phyloP scores from a whole-genome alignment of 73 alveolate genomes.

The Tetrahymena borealis region DNA sequence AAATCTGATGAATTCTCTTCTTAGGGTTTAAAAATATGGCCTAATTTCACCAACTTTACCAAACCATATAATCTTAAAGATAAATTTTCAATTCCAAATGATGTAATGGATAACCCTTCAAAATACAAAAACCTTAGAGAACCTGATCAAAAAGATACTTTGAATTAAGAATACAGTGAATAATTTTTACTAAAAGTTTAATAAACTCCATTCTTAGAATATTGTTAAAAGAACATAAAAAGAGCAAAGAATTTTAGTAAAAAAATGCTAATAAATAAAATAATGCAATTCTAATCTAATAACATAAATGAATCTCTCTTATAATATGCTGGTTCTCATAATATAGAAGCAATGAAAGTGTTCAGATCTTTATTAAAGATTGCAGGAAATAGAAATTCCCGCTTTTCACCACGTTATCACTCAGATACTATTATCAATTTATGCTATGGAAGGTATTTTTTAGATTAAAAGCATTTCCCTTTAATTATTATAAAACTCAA shows the following conservation, averaged over 20 bases:
- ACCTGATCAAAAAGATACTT: not conserved
- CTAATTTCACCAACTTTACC: not conserved
- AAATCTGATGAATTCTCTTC: not conserved
- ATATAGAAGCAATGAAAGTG: not conserved
- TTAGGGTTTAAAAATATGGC: not conserved
- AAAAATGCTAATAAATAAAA: not conserved
- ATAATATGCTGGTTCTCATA: not conserved
- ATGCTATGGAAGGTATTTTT: not conserved
- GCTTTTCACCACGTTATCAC: not conserved
- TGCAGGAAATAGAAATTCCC: not conserved
- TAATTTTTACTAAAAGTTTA: not conserved
- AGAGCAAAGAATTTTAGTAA: not conserved
- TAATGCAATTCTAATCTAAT: not conserved
- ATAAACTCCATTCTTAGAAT: not conserved
- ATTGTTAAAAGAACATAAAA: not conserved
- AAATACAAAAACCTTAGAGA: not conserved
- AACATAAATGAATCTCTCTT: not conserved
- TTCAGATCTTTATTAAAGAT: not conserved
- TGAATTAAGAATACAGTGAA: not conserved
- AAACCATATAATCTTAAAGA: not conserved
- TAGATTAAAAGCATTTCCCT: too few relatives aligned
- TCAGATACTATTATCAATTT: not conserved
- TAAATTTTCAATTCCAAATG: not conserved
- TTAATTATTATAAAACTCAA: too few relatives aligned
- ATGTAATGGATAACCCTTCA: not conserved